phyloP scores from a whole-genome alignment of 2,329 filamentous ascomycete genomes.

The Emericellopsis atlantica region DNA sequence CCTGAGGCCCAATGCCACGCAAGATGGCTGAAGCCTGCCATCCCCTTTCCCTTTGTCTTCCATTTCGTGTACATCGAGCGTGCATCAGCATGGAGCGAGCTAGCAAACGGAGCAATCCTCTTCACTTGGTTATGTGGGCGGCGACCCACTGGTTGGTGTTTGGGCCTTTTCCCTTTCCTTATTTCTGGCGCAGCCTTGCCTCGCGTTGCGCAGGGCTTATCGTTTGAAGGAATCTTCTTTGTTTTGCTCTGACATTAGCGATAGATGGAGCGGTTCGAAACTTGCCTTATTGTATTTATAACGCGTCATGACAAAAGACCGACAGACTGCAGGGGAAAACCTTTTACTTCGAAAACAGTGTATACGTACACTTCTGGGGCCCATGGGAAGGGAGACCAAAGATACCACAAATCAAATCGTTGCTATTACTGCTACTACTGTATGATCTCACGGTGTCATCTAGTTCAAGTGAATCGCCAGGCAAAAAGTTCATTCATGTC shows the following conservation, averaged over 20 bases:
- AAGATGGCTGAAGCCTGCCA: background rate
- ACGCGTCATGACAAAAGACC: slow-evolving; percentile 15
- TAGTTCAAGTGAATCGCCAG: too few species aligned
- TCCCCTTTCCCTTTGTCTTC: slow-evolving; percentile 11
- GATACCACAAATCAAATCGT: too few species aligned
- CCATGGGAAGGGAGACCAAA: too few species aligned
- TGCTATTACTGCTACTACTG: too few species aligned
- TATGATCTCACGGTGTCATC: too few species aligned
- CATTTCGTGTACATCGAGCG: slow-evolving; percentile 19
- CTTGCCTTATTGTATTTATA: slow-evolving; percentile 16
- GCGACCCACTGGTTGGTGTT: slow-evolving; percentile 1
- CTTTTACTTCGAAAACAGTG: too few species aligned
- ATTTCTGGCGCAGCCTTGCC: too few species aligned
- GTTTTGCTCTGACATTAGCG: slow-evolving; percentile 2
- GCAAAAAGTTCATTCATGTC: too few species aligned
- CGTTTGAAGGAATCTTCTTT: slow-evolving; percentile 4
- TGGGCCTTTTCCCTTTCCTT: slow-evolving; percentile 6
- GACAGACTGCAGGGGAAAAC: too few species aligned
- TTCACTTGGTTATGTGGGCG: background rate
- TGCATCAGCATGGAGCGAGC: slow-evolving; percentile 8
- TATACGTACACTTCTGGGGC: too few species aligned
- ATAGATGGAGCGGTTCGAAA: slow-evolving; percentile 18
- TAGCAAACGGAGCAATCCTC: background rate
- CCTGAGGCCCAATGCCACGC: slow-evolving; percentile 66
- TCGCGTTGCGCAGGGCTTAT: too few species aligned